These are phyloP conservation scores for Aspergillus terreus DNA, from an alignment of 2,329 filamentous ascomycete genomes.

Conservation along the genomic window DNA sequence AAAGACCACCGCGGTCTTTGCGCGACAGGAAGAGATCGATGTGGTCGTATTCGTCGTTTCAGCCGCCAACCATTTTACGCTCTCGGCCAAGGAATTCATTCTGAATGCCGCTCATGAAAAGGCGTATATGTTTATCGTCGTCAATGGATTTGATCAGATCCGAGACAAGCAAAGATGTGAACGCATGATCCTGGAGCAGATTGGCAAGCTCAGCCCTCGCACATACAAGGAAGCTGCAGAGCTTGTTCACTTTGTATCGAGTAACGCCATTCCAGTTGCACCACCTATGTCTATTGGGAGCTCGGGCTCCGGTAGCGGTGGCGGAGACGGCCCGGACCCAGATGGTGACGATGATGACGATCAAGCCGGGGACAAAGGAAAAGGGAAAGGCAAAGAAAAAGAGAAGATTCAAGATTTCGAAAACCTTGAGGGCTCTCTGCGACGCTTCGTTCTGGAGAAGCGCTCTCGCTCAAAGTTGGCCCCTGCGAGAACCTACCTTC, in stretches of 20 bases:
- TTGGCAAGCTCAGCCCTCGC: conserved; percentile 79
- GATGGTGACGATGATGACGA: conserved; percentile 50
- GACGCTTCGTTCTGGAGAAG: conserved; percentile 94
- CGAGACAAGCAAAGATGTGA: conserved; percentile 86
- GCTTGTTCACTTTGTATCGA: conserved; percentile 96
- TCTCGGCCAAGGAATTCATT: conserved; percentile 97
- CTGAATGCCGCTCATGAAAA: conserved; percentile 94
- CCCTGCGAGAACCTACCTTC: conserved; percentile 88
- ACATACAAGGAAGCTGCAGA: conserved; percentile 91
- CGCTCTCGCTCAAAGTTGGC: conserved; percentile 91
- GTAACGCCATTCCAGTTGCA: conserved; percentile 81
- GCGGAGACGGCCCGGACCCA: conserved; percentile 49
- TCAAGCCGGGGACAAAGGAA: conserved; percentile 49
- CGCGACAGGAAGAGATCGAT: conserved; percentile 95
- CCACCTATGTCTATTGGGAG: conserved; percentile 53
- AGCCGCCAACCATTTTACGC: conserved; percentile 94
- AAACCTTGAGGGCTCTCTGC: conserved; percentile 78
- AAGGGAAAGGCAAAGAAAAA: conserved; percentile 80
- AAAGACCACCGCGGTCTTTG: conserved; percentile 96
- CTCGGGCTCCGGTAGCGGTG: conserved; percentile 49
- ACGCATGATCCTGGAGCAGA: conserved; percentile 88
- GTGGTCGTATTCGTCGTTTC: conserved; percentile 98
- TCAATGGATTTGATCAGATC: conserved; percentile 95
- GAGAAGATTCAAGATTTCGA: conserved; percentile 89
- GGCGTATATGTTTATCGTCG: conserved; percentile 97